Base-by-base conservation (phyloP, 768 basidiomycete genomes). In the Kwoniella shandongensis region DNA sequence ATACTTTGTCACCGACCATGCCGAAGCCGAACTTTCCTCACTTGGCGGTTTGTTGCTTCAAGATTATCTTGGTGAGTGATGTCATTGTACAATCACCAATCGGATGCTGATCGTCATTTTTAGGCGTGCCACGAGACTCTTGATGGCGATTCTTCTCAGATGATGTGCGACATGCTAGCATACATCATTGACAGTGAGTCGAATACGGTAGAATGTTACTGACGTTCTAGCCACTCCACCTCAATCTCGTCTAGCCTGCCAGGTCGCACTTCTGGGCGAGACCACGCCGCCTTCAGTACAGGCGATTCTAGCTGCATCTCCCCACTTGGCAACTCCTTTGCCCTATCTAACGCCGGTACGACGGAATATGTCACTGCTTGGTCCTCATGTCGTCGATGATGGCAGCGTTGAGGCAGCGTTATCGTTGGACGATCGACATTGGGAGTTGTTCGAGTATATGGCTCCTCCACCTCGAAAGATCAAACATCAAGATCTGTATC, bases 381-480 rank as follows among this genome's bases (percentile, higher is more conserved):
- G 45, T 7, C 17, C 44, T 30, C 32, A 38, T 18, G 17, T 23
- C 1, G 17, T 41, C 4, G 49, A 51, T 29, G 54, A 60, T 40
- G 42, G 46, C 25, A 4, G 8, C 25, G 10, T 30, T 5, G 67
- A 66, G 25, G 22, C 49, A 5, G 51, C 44, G 1, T n/a, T 63
- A 3, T 17, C 54, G 1, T 59, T 70, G 25, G 72, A 73, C 25
- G 72, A 73, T 27, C 48, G 69, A 18, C 62, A 58, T 18, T 73
- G 72, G 72, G 72, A 73, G 50, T 25, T 66, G 47, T 66, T 67
- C 23, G 69, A 73, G 32, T 58, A 69, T 13, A 58, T 73, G 45
- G 48, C 36, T 1, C 72, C 72, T 1, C 18, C 39, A 18, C 51
- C 59, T 6, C 30, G 35, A 11, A 11, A 22, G 22, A 51, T 40